Evolutionary conservation across 176 grass and related monocot species (phyloP), one percentile per base, ranked within the genome.

Genomic region (Triticum monococcum): DNA sequence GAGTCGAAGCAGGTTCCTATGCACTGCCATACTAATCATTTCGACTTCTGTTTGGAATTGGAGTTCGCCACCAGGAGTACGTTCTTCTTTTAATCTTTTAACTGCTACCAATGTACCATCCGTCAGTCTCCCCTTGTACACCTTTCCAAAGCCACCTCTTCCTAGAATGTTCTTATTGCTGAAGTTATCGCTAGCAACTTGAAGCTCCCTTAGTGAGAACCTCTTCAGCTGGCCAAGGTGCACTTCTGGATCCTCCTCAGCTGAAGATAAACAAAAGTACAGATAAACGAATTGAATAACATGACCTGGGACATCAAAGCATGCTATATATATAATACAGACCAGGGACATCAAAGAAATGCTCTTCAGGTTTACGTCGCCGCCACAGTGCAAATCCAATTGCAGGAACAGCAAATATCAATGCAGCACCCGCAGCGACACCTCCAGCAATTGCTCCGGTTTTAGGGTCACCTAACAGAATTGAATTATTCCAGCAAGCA

Each of bases 141-240:
- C 94, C 87, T 98, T 98, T 80, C 95, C 95, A 69, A 98, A 98
- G 80, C 95, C 93, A 54, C 93, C 95, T 87, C 93, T 95, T 69
- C 95, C 93, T 62, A 98, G 72, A 82, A 98, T 85, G 37, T 98
- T 87, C 84, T 79, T 93, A 52, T 95, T 98, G 85, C 80, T 95
- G 37, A 98, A 98, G 82, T 82, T 86, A 88, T 98, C 95, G 1
- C 91, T 93, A 65, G 95, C 95, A 45, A 98, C 95, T 87, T 95
- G 93, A 79, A 98, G 88, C 75, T 98, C 95, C 70, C 91, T 86
- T 35, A 98, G 75, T 10, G 91, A 91, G 72, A 98, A 98, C 67
- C 91, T 91, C 80, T 95, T 98, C 32, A 98, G 93, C 36, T 98
- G 95, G 16, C 95, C 95, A 32, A 98, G 89, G 75, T 98, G 93